These are phyloP conservation scores for Russula dissimulans DNA, from an alignment of 768 basidiomycete species.

Conservation along the genomic window DNA sequence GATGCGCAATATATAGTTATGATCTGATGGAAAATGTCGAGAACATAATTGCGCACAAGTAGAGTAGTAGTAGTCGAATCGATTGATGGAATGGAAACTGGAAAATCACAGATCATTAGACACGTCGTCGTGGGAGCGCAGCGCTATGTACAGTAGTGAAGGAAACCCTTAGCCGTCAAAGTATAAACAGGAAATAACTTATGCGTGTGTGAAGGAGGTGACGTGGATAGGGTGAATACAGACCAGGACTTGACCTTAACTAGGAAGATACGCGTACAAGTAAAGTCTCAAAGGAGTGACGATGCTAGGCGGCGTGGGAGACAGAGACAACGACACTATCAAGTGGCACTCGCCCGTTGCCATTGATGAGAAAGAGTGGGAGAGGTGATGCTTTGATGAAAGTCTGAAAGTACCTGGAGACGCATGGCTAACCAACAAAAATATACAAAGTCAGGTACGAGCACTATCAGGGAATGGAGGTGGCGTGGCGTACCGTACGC, in stretches of 20 bases:
- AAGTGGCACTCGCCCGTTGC: not conserved
- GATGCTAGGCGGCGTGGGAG: not conserved
- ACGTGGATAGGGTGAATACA: not conserved
- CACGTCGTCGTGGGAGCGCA: not conserved
- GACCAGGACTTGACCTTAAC: not conserved
- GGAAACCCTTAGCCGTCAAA: not conserved
- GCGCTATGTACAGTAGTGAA: constrained; percentile 6
- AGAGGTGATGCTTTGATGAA: not conserved
- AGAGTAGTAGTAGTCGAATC: not conserved
- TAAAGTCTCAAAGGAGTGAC: not conserved
- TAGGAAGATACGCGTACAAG: not conserved
- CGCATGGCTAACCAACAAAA: constrained; percentile 11
- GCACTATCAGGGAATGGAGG: too few species aligned
- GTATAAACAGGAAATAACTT: constrained; percentile 22
- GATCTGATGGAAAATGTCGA: not conserved
- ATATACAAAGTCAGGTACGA: not conserved
- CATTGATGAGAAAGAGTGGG: not conserved
- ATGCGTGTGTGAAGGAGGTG: constrained; percentile 5
- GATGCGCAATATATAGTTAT: constrained; percentile 3
- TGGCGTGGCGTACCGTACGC: constrained; percentile 48
- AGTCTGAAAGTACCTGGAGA: constrained; percentile 13
- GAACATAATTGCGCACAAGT: not conserved
- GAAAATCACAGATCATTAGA: constrained; percentile 4
- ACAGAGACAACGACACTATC: not conserved
- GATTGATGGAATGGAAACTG: not conserved